Evolutionary conservation across 2,329 filamentous ascomycete species (phyloP), one percentile per base, ranked within the genome.

Genomic region (Ophiosphaerella korrae): DNA sequence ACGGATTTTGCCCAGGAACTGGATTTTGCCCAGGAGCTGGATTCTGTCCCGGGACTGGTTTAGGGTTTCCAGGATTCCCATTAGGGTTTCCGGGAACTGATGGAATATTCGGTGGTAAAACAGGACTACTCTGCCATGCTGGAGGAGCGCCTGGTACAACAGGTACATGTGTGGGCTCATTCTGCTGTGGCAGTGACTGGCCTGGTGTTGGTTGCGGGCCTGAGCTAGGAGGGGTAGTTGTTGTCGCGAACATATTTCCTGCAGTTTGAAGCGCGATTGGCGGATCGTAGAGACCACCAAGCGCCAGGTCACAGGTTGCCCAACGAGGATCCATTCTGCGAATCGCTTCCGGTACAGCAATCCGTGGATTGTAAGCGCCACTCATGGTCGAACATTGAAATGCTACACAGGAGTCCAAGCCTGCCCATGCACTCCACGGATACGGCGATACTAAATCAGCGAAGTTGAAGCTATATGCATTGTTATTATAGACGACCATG

Each of bases 171-270:
- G 53, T 49, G n/a, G 57, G 53, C 33, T 51, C 34, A n/a, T 45
- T 50, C 29, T 42, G 37, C 31, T 50, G 47, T 32, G 57, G 51
- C 5, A 45, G 47, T 14, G 45, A 0, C 76, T 76, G 58, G 32
- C 51, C 48, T 24, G 57, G 57, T 9, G 40, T 42, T 8, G 46
- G 39, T 16, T 33, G 32, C 12, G 46, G 46, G 23, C 46, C 46
- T 16, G 13, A 7, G 29, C 40, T 36, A 18, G 50, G 50, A 24
- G 57, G 48, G 34, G 29, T 33, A 5, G 55, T 49, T 9, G 43
- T 42, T 33, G 53, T 44, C 26, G 52, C 45, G n/a, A 61, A 58
- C 41, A 58, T 52, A 32, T 61, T 52, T 16, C 55, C 55, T 8
- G 58, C 50, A 16, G 37, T 50, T 16, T 24, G 46, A 14, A 61